Conservation (phyloP, 2,329 filamentous ascomycete species). For the Ophiocordyceps sinensis region DNA sequence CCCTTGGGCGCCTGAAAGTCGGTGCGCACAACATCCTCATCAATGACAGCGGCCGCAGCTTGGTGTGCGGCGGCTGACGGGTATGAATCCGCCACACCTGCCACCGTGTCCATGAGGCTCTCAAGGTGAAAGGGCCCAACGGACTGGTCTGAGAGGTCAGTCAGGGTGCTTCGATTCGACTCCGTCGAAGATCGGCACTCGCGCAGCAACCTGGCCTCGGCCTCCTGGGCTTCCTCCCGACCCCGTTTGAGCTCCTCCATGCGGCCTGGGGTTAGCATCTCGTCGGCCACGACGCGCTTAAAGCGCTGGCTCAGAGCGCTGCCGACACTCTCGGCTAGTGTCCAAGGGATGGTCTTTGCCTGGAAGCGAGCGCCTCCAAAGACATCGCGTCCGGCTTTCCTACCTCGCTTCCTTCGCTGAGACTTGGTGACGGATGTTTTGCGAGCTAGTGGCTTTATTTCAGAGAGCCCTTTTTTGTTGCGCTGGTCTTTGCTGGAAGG, state of each 20-base stretch:
- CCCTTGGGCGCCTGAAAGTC: constrained; percentile 8
- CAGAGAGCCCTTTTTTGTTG: background rate
- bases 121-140: constrained; percentile 36
- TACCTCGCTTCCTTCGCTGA: background rate
- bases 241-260: constrained; percentile 30
- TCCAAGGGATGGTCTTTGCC: constrained; percentile 28
- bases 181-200: constrained; percentile 10
- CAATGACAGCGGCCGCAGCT: background rate
- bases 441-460: background rate
- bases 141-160: constrained; percentile 20
- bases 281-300: constrained; percentile 39
- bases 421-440: background rate
- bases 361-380: background rate
- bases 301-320: constrained; percentile 42
- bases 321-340: constrained; percentile 40
- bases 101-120: constrained; percentile 25
- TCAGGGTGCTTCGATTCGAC: constrained; percentile 9
- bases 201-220: constrained; percentile 6
- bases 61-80: constrained; percentile 1
- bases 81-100: constrained; percentile 1
- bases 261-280: constrained; percentile 40
- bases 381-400: background rate
- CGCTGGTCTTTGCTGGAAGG: background rate
- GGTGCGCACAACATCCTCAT: constrained; percentile 10
- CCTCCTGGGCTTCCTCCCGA: constrained; percentile 11